Conservation (phyloP, 345 rosid species). For the Barbarea vulgaris region DNA sequence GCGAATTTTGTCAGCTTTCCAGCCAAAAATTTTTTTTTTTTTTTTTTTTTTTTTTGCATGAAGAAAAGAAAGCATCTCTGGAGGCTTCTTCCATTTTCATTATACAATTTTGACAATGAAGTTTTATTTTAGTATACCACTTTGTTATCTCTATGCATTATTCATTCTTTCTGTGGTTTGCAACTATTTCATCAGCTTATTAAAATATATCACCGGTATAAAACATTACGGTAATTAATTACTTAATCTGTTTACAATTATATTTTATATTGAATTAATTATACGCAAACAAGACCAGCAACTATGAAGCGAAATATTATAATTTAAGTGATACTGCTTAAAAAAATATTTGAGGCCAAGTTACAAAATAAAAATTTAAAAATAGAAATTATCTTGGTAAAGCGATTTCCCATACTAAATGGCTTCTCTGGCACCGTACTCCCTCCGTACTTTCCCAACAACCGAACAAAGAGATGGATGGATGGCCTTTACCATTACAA, state of each 20-base stretch:
- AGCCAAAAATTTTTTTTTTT: conserved; percentile 17
- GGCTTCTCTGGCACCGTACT: conserved; percentile 25
- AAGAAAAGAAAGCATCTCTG: conserved; percentile 22
- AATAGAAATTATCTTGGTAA: too few species aligned
- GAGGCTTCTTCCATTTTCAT: conserved; percentile 9
- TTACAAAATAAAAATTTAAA: neutral
- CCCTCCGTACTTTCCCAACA: conserved; percentile 26
- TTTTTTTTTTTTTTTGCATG: conserved; percentile 13
- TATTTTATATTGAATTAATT: neutral
- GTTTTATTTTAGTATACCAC: neutral
- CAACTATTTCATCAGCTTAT: neutral
- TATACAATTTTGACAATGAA: neutral
- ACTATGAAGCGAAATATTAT: neutral
- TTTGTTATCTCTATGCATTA: neutral
- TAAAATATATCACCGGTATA: neutral
- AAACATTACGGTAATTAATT: too few species aligned
- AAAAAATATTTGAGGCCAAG: too few species aligned
- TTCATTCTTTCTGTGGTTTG: neutral
- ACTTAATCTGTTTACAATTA: neutral
- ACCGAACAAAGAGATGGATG: conserved; percentile 25
- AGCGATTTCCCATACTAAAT: conserved; percentile 13
- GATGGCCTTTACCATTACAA: conserved; percentile 15
- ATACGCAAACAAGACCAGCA: neutral
- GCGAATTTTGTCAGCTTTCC: conserved; percentile 35
- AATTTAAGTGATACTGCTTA: neutral